Evolutionary conservation across 345 rosid genomes (phyloP), one percentile per base, ranked within the genome.

Genomic region (Mercurialis annua): DNA sequence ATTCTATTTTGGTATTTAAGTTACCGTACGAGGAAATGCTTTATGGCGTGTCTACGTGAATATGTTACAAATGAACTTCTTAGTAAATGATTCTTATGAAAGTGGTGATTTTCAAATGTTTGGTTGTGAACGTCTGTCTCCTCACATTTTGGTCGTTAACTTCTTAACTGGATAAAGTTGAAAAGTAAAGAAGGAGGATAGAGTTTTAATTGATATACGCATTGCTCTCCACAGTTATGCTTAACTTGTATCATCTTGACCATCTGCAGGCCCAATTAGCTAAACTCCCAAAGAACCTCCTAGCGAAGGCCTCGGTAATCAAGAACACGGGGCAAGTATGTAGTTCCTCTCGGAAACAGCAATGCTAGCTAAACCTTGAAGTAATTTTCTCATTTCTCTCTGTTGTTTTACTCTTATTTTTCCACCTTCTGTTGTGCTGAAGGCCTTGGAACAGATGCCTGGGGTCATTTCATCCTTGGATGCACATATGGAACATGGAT

Each of bases 391-490:
- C 24, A 24, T 36, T 40, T 40, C 10, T 50, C 51, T 20, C 16
- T 52, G 17, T 49, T 59, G 21, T 38, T 47, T 18, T 21, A 65
- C 34, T 66, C 34, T 27, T 15, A 27, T 44, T 42, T 53, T 30
- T 65, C 21, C 27, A n/a, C 31, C 34, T 0, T 30, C 17, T 0
- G 44, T 69, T 69, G 48, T 62, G 59, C 67, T 52, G 53, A 67
- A 92, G 97, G 83, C 85, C 10, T 77, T 92, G 74, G 86, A 81
- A 65, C 96, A 85, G 78, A 84, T 92, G 87, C 97, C 98, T 70
- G 82, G 55, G 50, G 93, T 82, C 73, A 80, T 92, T 70, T 84
- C 94, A 42, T 72, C 90, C 55, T 66, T 92, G 46, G 97, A 92
- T 79, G 97, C 92, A 15, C 87, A 90, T 65, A 77, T 87, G 78